Base-by-base conservation (phyloP, 192 early-diverging fungal species). In the Podila epigama region DNA sequence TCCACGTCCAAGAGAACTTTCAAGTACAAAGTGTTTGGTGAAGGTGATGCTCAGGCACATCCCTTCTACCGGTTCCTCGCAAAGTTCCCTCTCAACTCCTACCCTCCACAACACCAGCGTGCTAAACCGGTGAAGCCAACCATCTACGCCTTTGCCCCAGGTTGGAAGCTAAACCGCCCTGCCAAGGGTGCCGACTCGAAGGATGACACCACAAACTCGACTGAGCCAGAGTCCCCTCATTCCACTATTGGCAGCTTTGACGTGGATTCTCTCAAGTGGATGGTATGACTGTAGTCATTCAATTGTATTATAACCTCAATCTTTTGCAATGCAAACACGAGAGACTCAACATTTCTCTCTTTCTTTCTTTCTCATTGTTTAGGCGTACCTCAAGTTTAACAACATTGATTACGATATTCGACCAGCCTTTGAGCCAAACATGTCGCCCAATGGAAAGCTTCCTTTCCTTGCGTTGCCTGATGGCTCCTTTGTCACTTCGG, bases 181-280 rank as follows among this genome's bases (percentile, higher is more conserved):
- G n/a, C n/a, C n/a, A n/a, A n/a, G n/a, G n/a, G n/a, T n/a, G n/a
- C n/a, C 51, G 40, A 35, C 48, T 36, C 34, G 57, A 50, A 54
- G 34, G 28, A 40, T 7, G 36, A 20, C 22, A 58, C 71, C n/a
- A 12, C 29, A 41, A 20, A 37, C 25, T 34, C 31, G 18, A 41
- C 37, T 8, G 58, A 59, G 5, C 3, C 1, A 25, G 58, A 59
- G 28, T 25, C 35, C 4, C 27, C 5, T 2, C 15, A 33, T 10
- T 8, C 31, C 7, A 42, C 31, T 7, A 16, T 63, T 25, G 73
- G 73, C 68, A 77, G 73, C 73, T 77, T 77, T 51, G 73, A 77
- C 37, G 73, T 64, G 5, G 73, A 77, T 35, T 77, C 73, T 1
- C 73, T 77, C 60, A 68, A 77, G 51, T 77, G 73, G 73, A 77